Base-by-base conservation (phyloP, 495 filamentous ascomycete species). In the Neurospora sp. region DNA sequence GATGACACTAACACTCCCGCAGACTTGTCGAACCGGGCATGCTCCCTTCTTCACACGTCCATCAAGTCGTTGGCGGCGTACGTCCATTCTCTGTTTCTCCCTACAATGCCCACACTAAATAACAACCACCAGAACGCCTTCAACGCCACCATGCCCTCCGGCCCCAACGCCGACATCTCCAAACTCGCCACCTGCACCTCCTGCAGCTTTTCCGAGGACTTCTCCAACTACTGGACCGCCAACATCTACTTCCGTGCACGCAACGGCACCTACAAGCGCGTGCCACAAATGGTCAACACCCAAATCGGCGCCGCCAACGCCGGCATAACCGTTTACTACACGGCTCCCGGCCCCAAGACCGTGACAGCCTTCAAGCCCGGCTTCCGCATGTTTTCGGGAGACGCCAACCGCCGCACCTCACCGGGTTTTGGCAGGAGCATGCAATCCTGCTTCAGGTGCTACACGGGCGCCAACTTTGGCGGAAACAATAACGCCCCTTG, bases 181-280 rank as follows among this genome's bases (percentile, higher is more conserved):
- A 73, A 71, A 35, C 70, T 76, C 12, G 80, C 83, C 11, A 75
- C 59, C 12, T 85, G 83, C 78, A 85, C 83, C 0, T 81, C 80
- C 1, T 85, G 83, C 74, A 78, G 77, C 39, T 85, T 85, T 71
- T 75, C 80, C 37, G 79, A 85, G 72, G 83, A 85, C 71, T 79
- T 84, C 70, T 81, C 78, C 71, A 86, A 86, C 81, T 87, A 87
- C 82, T 87, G 85, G 85, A 86, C 85, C 0, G 85, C 85, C 59
- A 82, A 81, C 77, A 76, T 87, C 68, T 87, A 86, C 79, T 87
- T 86, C 79, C 81, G 81, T 74, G 84, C 85, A 9, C 80, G 80
- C 37, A 87, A 87, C 75, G 85, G 85, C 38, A 84, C 80, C 20
- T 86, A 82, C 79, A 83, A 86, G 77, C 85, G 85, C 27, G 83